Evolutionary conservation across 2,329 filamentous ascomycete genomes (phyloP).

Genomic region (Penicillium sp.): DNA sequence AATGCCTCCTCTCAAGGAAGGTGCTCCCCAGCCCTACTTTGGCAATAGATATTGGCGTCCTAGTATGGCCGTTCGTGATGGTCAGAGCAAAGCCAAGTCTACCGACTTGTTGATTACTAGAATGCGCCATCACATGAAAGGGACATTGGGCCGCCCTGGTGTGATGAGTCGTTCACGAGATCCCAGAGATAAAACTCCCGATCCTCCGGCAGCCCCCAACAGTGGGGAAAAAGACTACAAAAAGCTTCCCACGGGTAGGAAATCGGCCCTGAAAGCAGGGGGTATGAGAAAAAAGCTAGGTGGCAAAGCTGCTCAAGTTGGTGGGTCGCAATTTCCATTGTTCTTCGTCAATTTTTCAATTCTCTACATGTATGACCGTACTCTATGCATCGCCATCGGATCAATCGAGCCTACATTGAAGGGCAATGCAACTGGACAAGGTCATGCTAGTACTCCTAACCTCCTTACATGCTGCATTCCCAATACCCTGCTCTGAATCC

Average conservation of each 20-base stretch:
- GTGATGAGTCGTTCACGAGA: background rate
- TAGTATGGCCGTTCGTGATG: background rate
- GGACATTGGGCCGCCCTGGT: background rate
- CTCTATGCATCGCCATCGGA: too few relatives aligned
- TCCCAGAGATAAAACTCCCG: background rate
- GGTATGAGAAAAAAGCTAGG: background rate
- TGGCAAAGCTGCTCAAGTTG: background rate
- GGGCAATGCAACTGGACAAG: too few relatives aligned
- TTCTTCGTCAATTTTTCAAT: slow-evolving; percentile 20
- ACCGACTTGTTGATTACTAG: slow-evolving; percentile 1
- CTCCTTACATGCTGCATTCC: background rate
- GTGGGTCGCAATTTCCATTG: slow-evolving; percentile 28
- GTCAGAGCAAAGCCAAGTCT: background rate
- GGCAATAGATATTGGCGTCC: background rate
- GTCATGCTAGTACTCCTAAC: slow-evolving; percentile 12
- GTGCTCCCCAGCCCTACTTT: background rate
- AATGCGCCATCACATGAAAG: slow-evolving; percentile 9
- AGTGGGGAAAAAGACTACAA: background rate
- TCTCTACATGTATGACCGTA: slow-evolving; percentile 16
- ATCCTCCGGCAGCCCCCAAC: background rate
- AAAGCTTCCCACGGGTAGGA: background rate
- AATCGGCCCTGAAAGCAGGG: background rate
- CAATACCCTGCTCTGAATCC: background rate
- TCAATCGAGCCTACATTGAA: too few relatives aligned
- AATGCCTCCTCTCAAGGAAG: background rate